Percentiles rank a stretch among this genome's conserved stretches.
phyloP scores from a whole-genome alignment of 208 protist genomes.

The Leishmania amazonensis region DNA sequence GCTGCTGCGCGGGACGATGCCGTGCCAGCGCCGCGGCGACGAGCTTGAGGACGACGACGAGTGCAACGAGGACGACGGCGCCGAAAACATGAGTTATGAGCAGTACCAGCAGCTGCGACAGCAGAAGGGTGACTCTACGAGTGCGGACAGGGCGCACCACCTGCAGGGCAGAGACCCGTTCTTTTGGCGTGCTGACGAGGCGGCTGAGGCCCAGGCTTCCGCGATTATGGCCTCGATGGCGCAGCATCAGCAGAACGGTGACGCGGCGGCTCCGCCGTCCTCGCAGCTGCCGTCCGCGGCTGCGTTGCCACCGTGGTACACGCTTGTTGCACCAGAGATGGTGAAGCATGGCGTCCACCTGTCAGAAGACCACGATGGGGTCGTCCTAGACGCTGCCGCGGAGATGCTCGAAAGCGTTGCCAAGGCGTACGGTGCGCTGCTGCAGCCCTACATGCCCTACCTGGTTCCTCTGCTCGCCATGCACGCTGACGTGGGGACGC shows the following conservation, averaged over 20 bases:
- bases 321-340: constrained; percentile 29
- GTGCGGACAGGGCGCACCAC: constrained; percentile 6
- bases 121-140: background rate
- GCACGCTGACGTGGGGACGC: constrained; percentile 51
- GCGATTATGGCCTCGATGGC: constrained; percentile 34
- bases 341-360: constrained; percentile 31
- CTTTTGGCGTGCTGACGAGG: constrained; percentile 31
- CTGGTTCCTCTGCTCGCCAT: constrained; percentile 61
- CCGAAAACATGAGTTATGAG: constrained; percentile 20
- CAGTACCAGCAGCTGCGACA: constrained; percentile 22
- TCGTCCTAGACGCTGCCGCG: constrained; percentile 61
- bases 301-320: constrained; percentile 40
- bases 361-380: constrained; percentile 74
- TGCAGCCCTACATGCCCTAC: constrained; percentile 47
- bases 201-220: constrained; percentile 24
- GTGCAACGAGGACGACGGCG: constrained; percentile 36
- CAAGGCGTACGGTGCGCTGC: constrained; percentile 68
- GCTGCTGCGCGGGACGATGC: constrained; percentile 55
- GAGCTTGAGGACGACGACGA: constrained; percentile 38
- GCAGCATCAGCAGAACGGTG: constrained; percentile 28
- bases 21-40: constrained; percentile 54
- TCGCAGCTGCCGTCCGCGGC: constrained; percentile 15
- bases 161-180: constrained; percentile 19
- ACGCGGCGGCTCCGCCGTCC: constrained; percentile 13
- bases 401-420: constrained; percentile 77